Base-by-base conservation (phyloP, 148 eudicot genomes). In the Vaccinium corymbosum region DNA sequence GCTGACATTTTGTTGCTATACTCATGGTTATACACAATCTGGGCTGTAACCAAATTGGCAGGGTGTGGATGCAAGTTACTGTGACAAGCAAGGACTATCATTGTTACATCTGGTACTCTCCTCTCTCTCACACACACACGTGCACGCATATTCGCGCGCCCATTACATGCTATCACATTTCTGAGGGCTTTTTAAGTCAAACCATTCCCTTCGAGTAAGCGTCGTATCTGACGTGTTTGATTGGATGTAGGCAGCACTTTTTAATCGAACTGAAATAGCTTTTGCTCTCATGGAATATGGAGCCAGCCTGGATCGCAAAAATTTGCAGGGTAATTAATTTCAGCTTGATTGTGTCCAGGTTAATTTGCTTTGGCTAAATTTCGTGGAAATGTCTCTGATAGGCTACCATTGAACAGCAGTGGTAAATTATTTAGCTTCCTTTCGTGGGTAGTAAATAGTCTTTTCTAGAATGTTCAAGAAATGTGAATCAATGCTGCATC, bases 31-130 rank as follows among this genome's bases (percentile, higher is more conserved):
- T 75, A 62, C 75, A 64, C 29, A 46, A 52, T 71, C 83, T 85
- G 70, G 83, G 62, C 5, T 52, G 35, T 50, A 59, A 61, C 56
- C 53, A 81, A 76, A 81, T 82, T 88, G 64, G 83, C 90, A 93
- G 95, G 95, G 93, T 52, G 92, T 93, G 80, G 93, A 93, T 85
- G 85, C 95, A 84, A 93, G 91, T 84, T 93, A 90, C 85, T 88
- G 89, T 81, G 95, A 93, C 89, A 93, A 89, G 88, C 95, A 91
- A 90, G 95, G 95, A 80, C 85, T 91, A 51, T 91, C 91, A 79
- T 84, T 93, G 87, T 88, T 93, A 72, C 95, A 93, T 87, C 85
- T 93, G 93, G 95, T 93, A 89, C 59, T 53, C 62, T 66, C 42
- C 70, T 82, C 78, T 71, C 57, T 52, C 59, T 83, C 73, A 72